Evolutionary conservation across 352 stramenopile genomes (phyloP).

Genomic region (Achlya hypogyna): DNA sequence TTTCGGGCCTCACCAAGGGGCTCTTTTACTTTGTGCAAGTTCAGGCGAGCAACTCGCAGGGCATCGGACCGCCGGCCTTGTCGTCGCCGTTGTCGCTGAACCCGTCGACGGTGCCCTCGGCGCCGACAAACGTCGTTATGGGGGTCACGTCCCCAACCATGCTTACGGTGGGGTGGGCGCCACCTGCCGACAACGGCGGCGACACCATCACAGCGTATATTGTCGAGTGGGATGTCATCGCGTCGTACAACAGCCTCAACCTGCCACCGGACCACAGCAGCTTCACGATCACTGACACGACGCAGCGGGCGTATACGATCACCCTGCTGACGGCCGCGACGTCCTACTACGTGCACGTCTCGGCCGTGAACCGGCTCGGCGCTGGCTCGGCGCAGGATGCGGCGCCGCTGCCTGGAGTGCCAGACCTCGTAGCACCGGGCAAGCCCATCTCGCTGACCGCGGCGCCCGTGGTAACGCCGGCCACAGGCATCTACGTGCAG

Average conservation of each 20-base stretch:
- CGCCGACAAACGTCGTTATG: conserved; percentile 74
- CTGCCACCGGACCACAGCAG: conserved; percentile 49
- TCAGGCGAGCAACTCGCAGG: conserved; percentile 57
- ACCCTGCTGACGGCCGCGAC: conserved; percentile 69
- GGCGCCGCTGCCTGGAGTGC: conserved; percentile 37
- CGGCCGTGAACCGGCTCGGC: conserved; percentile 56
- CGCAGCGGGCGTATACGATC: conserved; percentile 68
- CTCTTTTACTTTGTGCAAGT: conserved; percentile 67
- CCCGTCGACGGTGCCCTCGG: conserved; percentile 83
- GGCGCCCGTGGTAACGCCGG: not conserved
- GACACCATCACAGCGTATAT: conserved; percentile 83
- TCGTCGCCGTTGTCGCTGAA: conserved; percentile 86
- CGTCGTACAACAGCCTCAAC: conserved; percentile 78
- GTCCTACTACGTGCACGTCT: conserved; percentile 86
- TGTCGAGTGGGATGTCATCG: conserved; percentile 88
- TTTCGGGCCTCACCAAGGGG: conserved; percentile 53
- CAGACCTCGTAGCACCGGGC: conserved; percentile 44
- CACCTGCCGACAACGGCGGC: conserved; percentile 81
- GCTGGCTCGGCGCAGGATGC: conserved; percentile 47
- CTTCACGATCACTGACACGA: conserved; percentile 43
- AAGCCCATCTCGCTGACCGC: conserved; percentile 56
- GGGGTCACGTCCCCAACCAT: conserved; percentile 79
- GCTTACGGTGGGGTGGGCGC: conserved; percentile 84
- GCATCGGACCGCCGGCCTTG: conserved; percentile 45
- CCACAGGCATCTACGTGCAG: conserved; percentile 34